Evolutionary conservation across 495 filamentous ascomycete genomes (phyloP).

Genomic region (Aspergillus kassunensis): DNA sequence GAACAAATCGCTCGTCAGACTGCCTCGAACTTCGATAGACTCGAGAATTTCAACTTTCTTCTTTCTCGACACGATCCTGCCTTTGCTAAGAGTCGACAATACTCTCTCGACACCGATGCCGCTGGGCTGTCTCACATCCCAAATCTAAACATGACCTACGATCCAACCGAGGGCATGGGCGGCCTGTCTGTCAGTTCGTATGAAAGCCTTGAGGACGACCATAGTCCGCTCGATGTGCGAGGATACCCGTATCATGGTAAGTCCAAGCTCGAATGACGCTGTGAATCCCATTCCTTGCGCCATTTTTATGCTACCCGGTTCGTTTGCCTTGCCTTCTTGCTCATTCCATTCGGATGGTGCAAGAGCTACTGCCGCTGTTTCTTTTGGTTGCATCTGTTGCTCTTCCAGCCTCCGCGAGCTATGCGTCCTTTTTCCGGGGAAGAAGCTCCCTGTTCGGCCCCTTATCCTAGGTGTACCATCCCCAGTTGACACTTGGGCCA

Average conservation of each 20-base stretch:
- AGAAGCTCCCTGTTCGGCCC: not conserved
- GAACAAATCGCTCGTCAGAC: conserved; percentile 31
- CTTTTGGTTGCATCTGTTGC: conserved; percentile 5
- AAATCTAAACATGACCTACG: conserved; percentile 43
- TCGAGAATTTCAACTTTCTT: conserved; percentile 45
- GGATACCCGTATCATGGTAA: conserved; percentile 46
- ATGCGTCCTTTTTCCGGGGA: conserved; percentile 7
- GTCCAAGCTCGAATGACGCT: conserved; percentile 28
- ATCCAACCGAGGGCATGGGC: conserved; percentile 46
- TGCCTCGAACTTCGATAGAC: conserved; percentile 33
- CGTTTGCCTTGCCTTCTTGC: conserved; percentile 20
- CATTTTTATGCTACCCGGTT: conserved; percentile 31
- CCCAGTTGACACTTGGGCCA: not conserved
- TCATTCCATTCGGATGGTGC: conserved; percentile 11
- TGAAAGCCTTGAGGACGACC: conserved; percentile 47
- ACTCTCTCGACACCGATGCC: conserved; percentile 42
- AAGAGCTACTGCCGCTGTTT: conserved; percentile 14
- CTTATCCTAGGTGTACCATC: too few relatives aligned
- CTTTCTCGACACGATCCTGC: conserved; percentile 37
- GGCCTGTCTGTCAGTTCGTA: conserved; percentile 49
- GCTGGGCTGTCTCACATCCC: conserved; percentile 34
- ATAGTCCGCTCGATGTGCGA: conserved; percentile 39
- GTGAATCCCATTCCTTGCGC: conserved; percentile 38
- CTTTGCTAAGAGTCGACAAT: conserved; percentile 34
- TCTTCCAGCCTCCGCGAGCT: conserved; percentile 4